A percentile compares a stretch with the other conserved stretches of the same genome.
Conservation (phyloP, 176 grass and related monocot species). For the Bonia amplexicaulis region DNA sequence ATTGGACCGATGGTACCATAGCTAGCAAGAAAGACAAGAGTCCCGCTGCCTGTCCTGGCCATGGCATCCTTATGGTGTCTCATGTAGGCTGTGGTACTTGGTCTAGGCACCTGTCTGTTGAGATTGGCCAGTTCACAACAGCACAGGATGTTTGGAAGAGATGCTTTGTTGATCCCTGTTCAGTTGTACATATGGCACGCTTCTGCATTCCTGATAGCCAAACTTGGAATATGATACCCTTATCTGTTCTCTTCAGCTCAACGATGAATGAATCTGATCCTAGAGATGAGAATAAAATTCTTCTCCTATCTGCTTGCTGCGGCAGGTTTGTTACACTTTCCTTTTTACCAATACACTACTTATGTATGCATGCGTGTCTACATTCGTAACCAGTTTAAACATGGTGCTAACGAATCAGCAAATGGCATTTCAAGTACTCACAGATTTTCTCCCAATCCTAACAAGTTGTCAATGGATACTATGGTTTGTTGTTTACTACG, state of each 20-base stretch:
- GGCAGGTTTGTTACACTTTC: constrained; percentile 61
- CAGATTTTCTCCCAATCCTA: background rate
- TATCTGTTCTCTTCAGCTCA: constrained; percentile 59
- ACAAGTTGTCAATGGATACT: background rate
- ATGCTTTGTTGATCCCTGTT: constrained; percentile 73
- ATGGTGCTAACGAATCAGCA: background rate
- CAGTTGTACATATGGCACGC: constrained; percentile 48
- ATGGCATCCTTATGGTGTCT: constrained; percentile 77
- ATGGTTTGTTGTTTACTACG: background rate
- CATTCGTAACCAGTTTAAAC: background rate
- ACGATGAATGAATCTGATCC: constrained; percentile 35
- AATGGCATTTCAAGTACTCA: background rate
- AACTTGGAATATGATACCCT: constrained; percentile 81
- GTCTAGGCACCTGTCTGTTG: constrained; percentile 47
- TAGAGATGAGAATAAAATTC: constrained; percentile 50
- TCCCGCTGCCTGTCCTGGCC: constrained; percentile 3
- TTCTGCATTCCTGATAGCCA: constrained; percentile 97
- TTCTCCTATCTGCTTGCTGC: constrained; percentile 68
- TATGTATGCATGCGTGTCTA: background rate
- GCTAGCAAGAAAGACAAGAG: constrained; percentile 14
- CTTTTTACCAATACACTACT: constrained; percentile 3
- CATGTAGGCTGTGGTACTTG: constrained; percentile 85
- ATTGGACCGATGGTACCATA: constrained; percentile 54
- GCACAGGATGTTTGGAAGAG: constrained; percentile 53
- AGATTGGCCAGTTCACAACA: constrained; percentile 15